Conservation (phyloP, 192 early-diverging fungal genomes). For the Dissophora ornata region DNA sequence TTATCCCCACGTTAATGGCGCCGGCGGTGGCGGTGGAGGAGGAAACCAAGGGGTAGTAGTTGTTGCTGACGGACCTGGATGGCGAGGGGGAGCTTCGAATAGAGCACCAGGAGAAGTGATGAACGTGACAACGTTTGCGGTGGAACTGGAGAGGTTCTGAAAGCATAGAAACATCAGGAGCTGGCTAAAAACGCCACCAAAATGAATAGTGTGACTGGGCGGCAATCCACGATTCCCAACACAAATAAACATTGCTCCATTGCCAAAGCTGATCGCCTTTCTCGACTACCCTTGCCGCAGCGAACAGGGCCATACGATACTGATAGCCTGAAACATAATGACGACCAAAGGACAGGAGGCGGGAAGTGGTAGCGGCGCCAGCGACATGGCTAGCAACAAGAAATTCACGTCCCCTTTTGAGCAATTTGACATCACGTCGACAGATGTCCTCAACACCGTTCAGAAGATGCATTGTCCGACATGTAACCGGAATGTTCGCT, state of each 20-base stretch:
- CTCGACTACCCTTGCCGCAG: too few species aligned
- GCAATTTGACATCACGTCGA: conserved; percentile 47
- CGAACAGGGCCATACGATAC: too few species aligned
- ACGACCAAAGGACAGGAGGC: background rate
- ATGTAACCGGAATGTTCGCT: conserved; percentile 74
- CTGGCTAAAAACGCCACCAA: background rate
- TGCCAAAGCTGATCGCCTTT: too few species aligned
- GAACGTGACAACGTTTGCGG: conserved; percentile 50
- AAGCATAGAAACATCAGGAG: too few species aligned
- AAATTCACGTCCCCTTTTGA: conserved; percentile 39
- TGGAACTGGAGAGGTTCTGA: conserved; percentile 39
- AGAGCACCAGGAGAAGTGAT: conserved; percentile 42
- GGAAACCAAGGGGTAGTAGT: background rate
- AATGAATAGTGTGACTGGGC: background rate
- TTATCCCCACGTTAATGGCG: background rate
- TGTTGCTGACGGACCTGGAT: background rate
- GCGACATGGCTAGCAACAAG: conserved; percentile 10
- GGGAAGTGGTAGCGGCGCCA: too few species aligned
- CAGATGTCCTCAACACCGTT: conserved; percentile 44
- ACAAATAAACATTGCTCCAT: too few species aligned
- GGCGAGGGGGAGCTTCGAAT: background rate
- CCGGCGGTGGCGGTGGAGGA: background rate
- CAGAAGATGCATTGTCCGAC: conserved; percentile 64
- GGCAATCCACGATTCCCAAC: too few species aligned
- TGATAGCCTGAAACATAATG: too few species aligned